A percentile compares a stretch with the other conserved stretches of the same genome.
Evolutionary conservation across 75 land plant genomes (phyloP).

Genomic region (Cunninghamia lanceolata): DNA sequence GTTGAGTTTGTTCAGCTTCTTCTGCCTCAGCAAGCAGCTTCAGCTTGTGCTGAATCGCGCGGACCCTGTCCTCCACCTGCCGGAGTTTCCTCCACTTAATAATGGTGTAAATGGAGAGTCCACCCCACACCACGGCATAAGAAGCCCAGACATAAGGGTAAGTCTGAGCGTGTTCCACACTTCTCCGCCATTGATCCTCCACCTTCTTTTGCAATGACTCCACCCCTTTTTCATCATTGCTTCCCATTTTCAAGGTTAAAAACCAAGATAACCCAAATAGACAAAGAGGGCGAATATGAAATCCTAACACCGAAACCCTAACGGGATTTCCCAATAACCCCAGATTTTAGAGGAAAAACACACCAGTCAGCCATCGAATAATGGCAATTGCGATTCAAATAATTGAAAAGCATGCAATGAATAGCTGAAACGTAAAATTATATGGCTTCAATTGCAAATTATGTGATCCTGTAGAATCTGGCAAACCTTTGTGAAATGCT

Average conservation of each 20-base stretch:
- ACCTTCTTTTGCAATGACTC: conserved; percentile 7
- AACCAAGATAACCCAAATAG: not conserved
- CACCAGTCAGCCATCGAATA: too few species aligned
- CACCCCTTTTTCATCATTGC: not conserved
- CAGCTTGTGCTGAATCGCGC: conserved; percentile 43
- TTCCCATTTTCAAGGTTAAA: not conserved
- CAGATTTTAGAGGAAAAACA: not conserved
- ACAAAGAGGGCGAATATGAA: not conserved
- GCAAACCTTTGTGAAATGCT: too few species aligned
- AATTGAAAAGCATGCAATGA: too few species aligned
- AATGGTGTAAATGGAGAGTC: conserved; percentile 38
- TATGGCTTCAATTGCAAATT: too few species aligned
- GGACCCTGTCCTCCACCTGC: not conserved
- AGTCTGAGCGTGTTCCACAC: conserved; percentile 50
- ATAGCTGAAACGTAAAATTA: too few species aligned
- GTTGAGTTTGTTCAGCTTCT: conserved; percentile 1
- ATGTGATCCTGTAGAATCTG: too few species aligned
- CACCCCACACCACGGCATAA: conserved; percentile 65
- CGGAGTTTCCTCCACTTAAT: conserved; percentile 67
- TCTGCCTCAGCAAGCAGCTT: not conserved
- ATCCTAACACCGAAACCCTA: not conserved
- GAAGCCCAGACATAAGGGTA: conserved; percentile 87
- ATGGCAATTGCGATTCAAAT: too few species aligned
- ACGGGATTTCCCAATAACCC: not conserved
- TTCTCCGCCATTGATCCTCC: conserved; percentile 38